Base-by-base conservation (phyloP, 2,329 filamentous ascomycete species). In the Penicillium brevicompactum region DNA sequence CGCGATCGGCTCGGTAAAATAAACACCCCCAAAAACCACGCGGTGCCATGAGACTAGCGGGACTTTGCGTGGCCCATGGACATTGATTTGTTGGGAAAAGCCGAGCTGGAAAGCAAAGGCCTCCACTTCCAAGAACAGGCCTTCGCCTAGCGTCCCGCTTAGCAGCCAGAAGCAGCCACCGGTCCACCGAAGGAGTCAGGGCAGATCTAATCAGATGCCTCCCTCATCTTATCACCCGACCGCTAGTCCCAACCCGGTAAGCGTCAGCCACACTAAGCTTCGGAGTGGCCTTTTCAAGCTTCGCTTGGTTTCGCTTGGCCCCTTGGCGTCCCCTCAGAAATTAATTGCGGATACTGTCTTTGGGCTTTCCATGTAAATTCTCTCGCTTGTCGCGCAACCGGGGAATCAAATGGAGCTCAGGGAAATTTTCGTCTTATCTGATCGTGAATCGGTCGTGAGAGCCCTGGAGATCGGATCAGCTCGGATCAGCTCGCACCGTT, bases 171-270 rank as follows among this genome's bases (percentile, higher is more conserved):
- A 31, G 27, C 18, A 41, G 40, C 40, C 31, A 27, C 49, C 43
- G 21, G 16, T 10, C 40, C 49, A 51, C 49, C 10, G 14, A 21
- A 10, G 8, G 27, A 38, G 24, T 7, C 14, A 37, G 31, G 11
- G 22, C 13, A 46, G 37, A 53, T 53, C 50, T 53, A 53, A 53
- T 53, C 44, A 53, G 50, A 53, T 53, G 30, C 32, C 21, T 21
- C 37, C 14, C 44, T 53, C 37, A 41, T 49, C 38, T 48, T 37
- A 53, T 53, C 51, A 16, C 27, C 34, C 50, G 14, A 53, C 4
- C n/a, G 3, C 45, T 49, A 53, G 13, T 8, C 45, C 45, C 6
- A n/a, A 53, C 8, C 5, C 0, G 31, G 38, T 6, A 53, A 49
- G 51, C 22, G 46, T 16, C n/a, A 2, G 10, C 45, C 51, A 53